phyloP scores from a whole-genome alignment of 106 monocot species.

The Phalaenopsis aphrodite region DNA sequence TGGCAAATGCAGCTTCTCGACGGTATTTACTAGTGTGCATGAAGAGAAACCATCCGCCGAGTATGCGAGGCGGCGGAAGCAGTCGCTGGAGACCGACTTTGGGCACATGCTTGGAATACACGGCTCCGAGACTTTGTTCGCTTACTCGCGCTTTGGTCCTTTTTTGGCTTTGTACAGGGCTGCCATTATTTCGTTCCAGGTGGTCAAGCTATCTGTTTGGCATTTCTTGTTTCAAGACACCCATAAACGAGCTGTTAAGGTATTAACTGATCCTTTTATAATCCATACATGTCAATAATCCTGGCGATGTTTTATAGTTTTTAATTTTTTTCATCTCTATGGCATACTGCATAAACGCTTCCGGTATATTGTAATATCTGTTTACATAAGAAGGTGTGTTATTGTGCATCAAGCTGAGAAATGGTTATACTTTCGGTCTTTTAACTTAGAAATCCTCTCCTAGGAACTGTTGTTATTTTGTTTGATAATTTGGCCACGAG shows the following conservation, averaged over 20 bases:
- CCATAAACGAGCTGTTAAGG: slow-evolving; percentile 67
- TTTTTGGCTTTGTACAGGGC: slow-evolving; percentile 88
- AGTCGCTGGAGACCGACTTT: slow-evolving; percentile 73
- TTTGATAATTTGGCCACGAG: background rate
- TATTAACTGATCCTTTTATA: slow-evolving; percentile 8
- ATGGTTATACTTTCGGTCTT: background rate
- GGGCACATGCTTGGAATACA: slow-evolving; percentile 63
- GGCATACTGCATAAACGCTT: background rate
- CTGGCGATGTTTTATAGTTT: background rate
- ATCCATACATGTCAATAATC: background rate
- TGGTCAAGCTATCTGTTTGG: slow-evolving; percentile 71
- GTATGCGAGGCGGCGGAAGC: slow-evolving; percentile 82
- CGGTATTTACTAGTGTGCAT: slow-evolving; percentile 78
- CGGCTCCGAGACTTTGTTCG: slow-evolving; percentile 47
- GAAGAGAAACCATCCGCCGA: slow-evolving; percentile 72
- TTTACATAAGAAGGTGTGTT: background rate
- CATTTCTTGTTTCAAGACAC: slow-evolving; percentile 65
- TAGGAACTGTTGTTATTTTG: background rate
- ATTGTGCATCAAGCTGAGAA: background rate
- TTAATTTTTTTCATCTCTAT: background rate
- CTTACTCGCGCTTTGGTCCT: slow-evolving; percentile 62
- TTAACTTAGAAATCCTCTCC: background rate
- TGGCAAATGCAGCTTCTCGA: slow-evolving; percentile 39
- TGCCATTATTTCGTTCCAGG: slow-evolving; percentile 62
- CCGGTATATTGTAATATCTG: background rate